Evolutionary conservation across 306 rosid genomes (phyloP).

Genomic region (Dalbergia cochinchinensis): DNA sequence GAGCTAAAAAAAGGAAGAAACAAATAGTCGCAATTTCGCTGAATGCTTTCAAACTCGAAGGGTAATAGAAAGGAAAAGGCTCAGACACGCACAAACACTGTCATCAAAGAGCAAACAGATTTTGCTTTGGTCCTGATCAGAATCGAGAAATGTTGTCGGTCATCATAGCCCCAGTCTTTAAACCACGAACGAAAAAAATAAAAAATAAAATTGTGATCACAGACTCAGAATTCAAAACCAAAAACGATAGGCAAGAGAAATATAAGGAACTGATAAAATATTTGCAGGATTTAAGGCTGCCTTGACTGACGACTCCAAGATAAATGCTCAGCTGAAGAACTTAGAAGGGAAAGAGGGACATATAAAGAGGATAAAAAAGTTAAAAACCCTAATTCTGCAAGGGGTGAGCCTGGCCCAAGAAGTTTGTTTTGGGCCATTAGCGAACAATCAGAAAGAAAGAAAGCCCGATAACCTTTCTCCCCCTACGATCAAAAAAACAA

Average conservation of each 20-base stretch:
- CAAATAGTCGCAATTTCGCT: neutral
- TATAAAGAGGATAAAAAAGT: neutral
- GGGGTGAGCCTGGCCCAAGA: neutral
- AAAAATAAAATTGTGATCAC: neutral
- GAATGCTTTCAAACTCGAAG: neutral
- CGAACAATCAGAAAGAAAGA: neutral
- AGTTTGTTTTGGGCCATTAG: neutral
- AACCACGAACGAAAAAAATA: neutral
- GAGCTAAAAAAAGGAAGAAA: too few relatives aligned
- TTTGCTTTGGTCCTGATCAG: slow-evolving; percentile 60
- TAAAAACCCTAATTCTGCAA: slow-evolving; percentile 34
- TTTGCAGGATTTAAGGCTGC: neutral
- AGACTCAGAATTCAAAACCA: neutral
- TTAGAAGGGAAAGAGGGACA: neutral
- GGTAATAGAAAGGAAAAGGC: slow-evolving; percentile 48
- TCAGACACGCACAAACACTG: slow-evolving; percentile 84
- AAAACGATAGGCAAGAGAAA: neutral
- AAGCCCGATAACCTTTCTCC: neutral
- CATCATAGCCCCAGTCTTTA: slow-evolving; percentile 58
- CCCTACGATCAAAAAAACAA: too few relatives aligned
- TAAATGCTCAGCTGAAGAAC: neutral
- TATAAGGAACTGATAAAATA: neutral
- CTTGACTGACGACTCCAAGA: neutral
- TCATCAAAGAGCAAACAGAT: slow-evolving; percentile 57
- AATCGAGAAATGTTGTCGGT: slow-evolving; percentile 70